Evolutionary conservation across 306 rosid species (phyloP).

Genomic region (Lathyrus sativus): DNA sequence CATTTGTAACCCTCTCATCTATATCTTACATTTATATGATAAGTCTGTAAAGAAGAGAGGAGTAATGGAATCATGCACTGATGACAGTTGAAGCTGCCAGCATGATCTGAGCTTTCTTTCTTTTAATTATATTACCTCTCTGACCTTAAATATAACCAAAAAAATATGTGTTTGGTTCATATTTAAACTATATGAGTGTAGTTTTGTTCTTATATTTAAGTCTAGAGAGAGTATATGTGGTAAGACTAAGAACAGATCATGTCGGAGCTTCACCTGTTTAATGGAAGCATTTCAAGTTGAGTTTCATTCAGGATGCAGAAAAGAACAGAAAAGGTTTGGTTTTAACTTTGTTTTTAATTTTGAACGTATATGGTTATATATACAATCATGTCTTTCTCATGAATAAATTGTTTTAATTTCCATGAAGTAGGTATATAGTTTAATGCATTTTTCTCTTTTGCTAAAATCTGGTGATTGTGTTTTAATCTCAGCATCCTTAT

Average conservation of each 20-base stretch:
- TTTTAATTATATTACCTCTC: neutral
- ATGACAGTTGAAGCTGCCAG: conserved; percentile 24
- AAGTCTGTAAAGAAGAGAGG: neutral
- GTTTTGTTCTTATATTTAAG: neutral
- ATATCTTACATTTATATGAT: neutral
- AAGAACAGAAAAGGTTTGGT: neutral
- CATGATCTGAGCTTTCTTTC: conserved; percentile 11
- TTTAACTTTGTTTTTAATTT: neutral
- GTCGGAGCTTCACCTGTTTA: conserved; percentile 27
- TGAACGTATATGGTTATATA: neutral
- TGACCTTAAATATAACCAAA: neutral
- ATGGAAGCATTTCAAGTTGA: neutral
- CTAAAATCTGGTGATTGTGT: too few relatives aligned
- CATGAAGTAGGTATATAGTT: too few relatives aligned
- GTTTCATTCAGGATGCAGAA: neutral
- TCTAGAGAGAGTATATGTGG: neutral
- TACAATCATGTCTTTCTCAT: too few relatives aligned
- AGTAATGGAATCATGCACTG: neutral
- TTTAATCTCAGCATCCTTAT: too few relatives aligned
- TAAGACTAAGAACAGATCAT: conserved; percentile 6
- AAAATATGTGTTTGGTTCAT: neutral
- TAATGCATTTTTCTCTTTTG: too few relatives aligned
- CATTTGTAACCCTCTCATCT: neutral
- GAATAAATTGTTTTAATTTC: too few relatives aligned
- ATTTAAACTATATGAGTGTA: too few relatives aligned